Evolutionary conservation across 2,329 filamentous ascomycete genomes (phyloP).

Genomic region (Stromatinia cepivora): DNA sequence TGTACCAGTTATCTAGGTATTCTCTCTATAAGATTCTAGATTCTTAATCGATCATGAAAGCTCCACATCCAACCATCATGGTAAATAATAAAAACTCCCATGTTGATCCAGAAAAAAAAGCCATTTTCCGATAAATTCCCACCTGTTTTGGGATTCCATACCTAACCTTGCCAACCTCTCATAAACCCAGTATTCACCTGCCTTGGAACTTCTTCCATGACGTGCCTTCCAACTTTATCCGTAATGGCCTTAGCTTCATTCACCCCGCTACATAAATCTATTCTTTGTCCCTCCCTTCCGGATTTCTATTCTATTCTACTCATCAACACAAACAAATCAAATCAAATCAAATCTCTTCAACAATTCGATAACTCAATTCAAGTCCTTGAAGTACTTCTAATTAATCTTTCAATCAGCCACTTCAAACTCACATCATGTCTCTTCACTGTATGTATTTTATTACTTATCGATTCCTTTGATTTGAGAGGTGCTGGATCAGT

Average conservation of each 20-base stretch:
- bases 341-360: background rate
- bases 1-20: too few relatives aligned
- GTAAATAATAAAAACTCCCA: background rate
- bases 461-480: background rate
- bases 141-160: background rate
- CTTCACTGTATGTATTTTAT: conserved; percentile 35
- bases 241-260: conserved; percentile 17
- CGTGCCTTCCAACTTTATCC: conserved; percentile 22
- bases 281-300: conserved; percentile 11
- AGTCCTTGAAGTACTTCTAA: conserved; percentile 24
- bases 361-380: background rate
- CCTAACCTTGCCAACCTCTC: background rate
- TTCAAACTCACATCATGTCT: conserved; percentile 33
- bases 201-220: conserved; percentile 19
- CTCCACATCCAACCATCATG: background rate
- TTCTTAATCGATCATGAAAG: background rate
- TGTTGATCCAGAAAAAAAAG: conserved; percentile 3
- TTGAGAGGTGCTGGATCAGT: background rate
- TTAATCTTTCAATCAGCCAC: conserved; percentile 24
- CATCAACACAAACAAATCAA: background rate
- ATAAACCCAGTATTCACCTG: background rate
- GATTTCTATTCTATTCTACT: background rate
- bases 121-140: background rate
- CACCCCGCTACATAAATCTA: conserved; percentile 15
- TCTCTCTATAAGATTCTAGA: too few relatives aligned